Conservation (phyloP, 116 monocot genomes). For the Trichopus zeylanicus region DNA sequence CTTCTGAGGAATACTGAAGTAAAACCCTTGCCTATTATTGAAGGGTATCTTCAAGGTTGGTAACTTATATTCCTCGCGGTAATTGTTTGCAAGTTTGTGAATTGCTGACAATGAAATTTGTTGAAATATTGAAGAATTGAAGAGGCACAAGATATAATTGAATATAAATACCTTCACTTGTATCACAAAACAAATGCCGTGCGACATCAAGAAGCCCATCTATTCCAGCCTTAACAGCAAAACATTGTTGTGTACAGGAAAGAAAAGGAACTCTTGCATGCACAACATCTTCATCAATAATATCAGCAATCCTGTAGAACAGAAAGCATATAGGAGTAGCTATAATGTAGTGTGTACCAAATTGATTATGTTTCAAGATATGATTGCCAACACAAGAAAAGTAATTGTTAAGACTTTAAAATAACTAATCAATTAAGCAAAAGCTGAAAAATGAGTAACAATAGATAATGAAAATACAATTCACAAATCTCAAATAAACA, state of each 20-base stretch:
- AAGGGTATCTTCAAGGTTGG: slow-evolving; percentile 90
- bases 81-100: slow-evolving; percentile 86
- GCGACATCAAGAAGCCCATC: slow-evolving; percentile 96
- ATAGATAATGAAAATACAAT: not conserved
- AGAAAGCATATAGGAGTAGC: too few relatives aligned
- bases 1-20: slow-evolving; percentile 87
- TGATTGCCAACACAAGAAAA: too few relatives aligned
- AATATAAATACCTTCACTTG: slow-evolving; percentile 76
- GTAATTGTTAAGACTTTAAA: too few relatives aligned
- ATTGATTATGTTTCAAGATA: too few relatives aligned
- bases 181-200: slow-evolving; percentile 89
- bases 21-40: slow-evolving; percentile 91
- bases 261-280: slow-evolving; percentile 94
- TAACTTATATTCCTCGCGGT: slow-evolving; percentile 80
- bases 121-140: slow-evolving; percentile 9
- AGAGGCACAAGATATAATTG: not conserved
- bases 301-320: slow-evolving; percentile 56
- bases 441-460: not conserved
- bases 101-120: slow-evolving; percentile 54
- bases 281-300: slow-evolving; percentile 87
- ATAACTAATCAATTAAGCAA: not conserved
- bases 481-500: not conserved
- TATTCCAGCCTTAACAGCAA: slow-evolving; percentile 90
- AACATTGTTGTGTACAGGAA: slow-evolving; percentile 93
- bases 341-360: too few relatives aligned